Evolutionary conservation across 495 filamentous ascomycete genomes (phyloP).

Genomic region (Penicillium argentinense): DNA sequence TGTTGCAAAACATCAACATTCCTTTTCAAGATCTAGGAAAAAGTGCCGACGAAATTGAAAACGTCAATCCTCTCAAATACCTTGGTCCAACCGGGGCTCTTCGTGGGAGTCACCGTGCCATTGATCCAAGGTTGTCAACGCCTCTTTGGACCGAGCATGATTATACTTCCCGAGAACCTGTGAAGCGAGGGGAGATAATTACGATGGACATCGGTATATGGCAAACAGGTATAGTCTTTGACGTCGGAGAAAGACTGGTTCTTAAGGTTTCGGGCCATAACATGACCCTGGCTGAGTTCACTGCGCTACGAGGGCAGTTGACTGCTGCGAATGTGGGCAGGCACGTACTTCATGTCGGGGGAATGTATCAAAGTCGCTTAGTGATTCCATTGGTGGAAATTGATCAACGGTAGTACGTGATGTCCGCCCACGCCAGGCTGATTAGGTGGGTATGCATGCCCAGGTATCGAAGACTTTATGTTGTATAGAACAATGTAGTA

Average conservation of each 20-base stretch:
- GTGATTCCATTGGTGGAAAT: too few species aligned
- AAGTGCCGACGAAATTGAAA: not conserved
- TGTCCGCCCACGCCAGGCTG: too few species aligned
- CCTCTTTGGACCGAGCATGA: not conserved
- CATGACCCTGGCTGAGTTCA: not conserved
- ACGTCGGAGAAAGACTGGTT: conserved; percentile 1
- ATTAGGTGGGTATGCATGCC: too few species aligned
- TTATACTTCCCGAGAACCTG: not conserved
- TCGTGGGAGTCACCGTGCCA: not conserved
- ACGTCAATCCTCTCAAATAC: not conserved
- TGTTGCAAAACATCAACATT: not conserved
- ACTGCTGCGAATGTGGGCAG: too few species aligned
- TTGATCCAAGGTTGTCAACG: not conserved
- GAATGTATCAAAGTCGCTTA: too few species aligned
- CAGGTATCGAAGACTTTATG: too few species aligned
- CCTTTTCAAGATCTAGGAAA: not conserved
- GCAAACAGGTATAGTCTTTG: not conserved
- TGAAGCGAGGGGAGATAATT: not conserved
- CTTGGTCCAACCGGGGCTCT: not conserved
- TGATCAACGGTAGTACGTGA: too few species aligned
- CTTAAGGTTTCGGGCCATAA: not conserved
- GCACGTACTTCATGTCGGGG: too few species aligned
- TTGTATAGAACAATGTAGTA: too few species aligned
- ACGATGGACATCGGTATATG: not conserved
- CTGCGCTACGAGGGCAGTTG: not conserved